phyloP scores from a whole-genome alignment of 78 protist species.

The Polysphondylium violaceum region DNA sequence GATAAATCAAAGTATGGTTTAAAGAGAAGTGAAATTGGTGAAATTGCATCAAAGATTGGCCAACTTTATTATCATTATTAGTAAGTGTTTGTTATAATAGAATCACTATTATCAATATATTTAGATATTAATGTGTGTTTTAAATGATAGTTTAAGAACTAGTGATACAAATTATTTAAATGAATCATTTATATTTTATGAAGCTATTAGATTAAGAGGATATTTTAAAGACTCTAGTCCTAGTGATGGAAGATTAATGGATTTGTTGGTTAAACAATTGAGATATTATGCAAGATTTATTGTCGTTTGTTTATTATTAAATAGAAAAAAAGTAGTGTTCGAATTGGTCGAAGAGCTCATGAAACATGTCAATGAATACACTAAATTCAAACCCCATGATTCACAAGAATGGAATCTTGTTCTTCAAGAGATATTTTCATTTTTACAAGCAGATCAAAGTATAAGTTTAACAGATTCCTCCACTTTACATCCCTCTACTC shows the following conservation, averaged over 20 bases:
- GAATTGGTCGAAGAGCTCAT: conserved; percentile 52
- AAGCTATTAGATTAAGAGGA: conserved; percentile 79
- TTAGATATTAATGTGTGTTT: not conserved
- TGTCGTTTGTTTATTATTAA: conserved; percentile 80
- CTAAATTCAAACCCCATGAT: conserved; percentile 61
- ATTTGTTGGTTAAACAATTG: conserved; percentile 78
- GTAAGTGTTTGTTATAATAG: not conserved
- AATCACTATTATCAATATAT: not conserved
- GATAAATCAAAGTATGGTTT: conserved; percentile 59
- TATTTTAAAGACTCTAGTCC: conserved; percentile 80
- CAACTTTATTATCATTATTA: conserved; percentile 57
- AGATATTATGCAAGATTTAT: conserved; percentile 87
- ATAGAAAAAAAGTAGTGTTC: conserved; percentile 54
- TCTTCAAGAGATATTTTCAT: conserved; percentile 72
- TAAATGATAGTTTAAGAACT: conserved; percentile 72
- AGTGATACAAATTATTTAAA: conserved; percentile 82
- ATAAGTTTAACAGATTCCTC: conserved; percentile 18
- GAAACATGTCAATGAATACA: conserved; percentile 57
- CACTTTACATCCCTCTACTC: not conserved
- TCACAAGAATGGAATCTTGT: conserved; percentile 68
- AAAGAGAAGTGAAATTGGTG: conserved; percentile 86
- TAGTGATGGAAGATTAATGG: conserved; percentile 32
- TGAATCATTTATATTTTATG: conserved; percentile 84
- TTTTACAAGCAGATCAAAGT: conserved; percentile 70
- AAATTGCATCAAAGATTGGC: conserved; percentile 86